Conservation (phyloP, 345 rosid genomes). For the Cardamine resedifolia region DNA sequence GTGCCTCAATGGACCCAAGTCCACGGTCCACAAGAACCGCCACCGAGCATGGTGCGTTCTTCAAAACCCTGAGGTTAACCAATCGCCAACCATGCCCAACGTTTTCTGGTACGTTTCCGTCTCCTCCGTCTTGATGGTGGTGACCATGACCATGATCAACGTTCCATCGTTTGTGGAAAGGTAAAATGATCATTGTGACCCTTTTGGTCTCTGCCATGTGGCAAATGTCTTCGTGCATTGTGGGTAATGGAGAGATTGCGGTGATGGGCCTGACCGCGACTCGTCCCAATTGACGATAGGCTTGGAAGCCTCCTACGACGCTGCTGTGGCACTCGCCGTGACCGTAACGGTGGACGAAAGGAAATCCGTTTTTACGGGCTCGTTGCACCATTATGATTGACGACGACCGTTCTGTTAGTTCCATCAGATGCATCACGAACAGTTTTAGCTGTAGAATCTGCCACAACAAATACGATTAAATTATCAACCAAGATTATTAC, state of each 20-base stretch:
- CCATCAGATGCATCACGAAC: constrained; percentile 72
- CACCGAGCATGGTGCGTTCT: constrained; percentile 71
- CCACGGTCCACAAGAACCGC: constrained; percentile 85
- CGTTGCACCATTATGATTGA: constrained; percentile 75
- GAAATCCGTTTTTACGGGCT: constrained; percentile 64
- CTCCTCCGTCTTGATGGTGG: constrained; percentile 35
- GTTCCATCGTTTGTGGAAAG: constrained; percentile 75
- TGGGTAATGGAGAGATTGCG: constrained; percentile 53
- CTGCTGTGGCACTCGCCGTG: constrained; percentile 58
- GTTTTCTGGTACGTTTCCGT: constrained; percentile 46
- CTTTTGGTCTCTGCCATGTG: constrained; percentile 70
- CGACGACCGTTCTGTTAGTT: constrained; percentile 77
- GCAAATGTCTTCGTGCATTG: constrained; percentile 85
- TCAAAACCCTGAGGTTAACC: constrained; percentile 69
- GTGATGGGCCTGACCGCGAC: constrained; percentile 66
- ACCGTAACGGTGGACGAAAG: constrained; percentile 57
- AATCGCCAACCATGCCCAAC: constrained; percentile 80
- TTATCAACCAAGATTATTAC: neutral
- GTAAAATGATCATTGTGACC: constrained; percentile 61
- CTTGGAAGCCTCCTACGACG: constrained; percentile 58
- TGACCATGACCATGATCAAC: constrained; percentile 39
- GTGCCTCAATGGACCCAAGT: constrained; percentile 47
- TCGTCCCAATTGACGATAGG: constrained; percentile 69
- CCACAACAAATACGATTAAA: neutral
- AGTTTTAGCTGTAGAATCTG: constrained; percentile 51